Conservation (phyloP, 257 asterid genomes). For the Penstemon barbatus region DNA sequence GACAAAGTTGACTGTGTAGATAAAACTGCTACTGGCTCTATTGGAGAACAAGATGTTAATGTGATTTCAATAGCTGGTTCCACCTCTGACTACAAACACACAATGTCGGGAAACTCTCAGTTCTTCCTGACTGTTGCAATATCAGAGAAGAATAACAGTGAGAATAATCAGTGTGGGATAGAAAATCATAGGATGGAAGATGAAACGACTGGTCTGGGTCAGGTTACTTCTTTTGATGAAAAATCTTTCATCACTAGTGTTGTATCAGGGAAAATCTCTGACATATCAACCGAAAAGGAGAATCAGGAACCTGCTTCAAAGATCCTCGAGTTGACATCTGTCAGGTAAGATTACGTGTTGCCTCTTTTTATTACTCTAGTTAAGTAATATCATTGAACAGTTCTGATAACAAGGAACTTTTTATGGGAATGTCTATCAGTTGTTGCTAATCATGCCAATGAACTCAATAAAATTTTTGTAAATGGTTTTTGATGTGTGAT, state of each 20-base stretch:
- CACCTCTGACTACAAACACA: slow-evolving; percentile 26
- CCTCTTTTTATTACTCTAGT: slow-evolving; percentile 20
- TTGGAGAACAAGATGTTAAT: slow-evolving; percentile 36
- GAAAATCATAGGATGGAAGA: slow-evolving; percentile 31
- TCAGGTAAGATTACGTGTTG: slow-evolving; percentile 41
- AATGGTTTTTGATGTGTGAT: slow-evolving; percentile 17
- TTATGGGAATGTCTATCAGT: background rate
- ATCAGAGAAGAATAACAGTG: slow-evolving; percentile 34
- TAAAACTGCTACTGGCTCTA: slow-evolving; percentile 29
- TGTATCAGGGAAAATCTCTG: slow-evolving; percentile 22
- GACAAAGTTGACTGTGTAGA: slow-evolving; percentile 36
- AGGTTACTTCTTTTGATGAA: slow-evolving; percentile 28
- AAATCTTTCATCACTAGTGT: slow-evolving; percentile 17
- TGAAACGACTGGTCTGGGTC: slow-evolving; percentile 38
- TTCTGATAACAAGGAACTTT: slow-evolving; percentile 7
- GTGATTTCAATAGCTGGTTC: slow-evolving; percentile 32
- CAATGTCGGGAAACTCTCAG: slow-evolving; percentile 34
- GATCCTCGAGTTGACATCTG: slow-evolving; percentile 30
- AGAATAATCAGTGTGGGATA: slow-evolving; percentile 30
- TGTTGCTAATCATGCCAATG: slow-evolving; percentile 7
- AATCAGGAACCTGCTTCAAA: slow-evolving; percentile 36
- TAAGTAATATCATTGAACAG: slow-evolving; percentile 8
- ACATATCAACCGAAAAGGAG: slow-evolving; percentile 28
- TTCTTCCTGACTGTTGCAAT: slow-evolving; percentile 34
- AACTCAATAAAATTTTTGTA: slow-evolving; percentile 8